Conservation (phyloP, 768 basidiomycete species). For the Pulveroboletus ravenelii region DNA sequence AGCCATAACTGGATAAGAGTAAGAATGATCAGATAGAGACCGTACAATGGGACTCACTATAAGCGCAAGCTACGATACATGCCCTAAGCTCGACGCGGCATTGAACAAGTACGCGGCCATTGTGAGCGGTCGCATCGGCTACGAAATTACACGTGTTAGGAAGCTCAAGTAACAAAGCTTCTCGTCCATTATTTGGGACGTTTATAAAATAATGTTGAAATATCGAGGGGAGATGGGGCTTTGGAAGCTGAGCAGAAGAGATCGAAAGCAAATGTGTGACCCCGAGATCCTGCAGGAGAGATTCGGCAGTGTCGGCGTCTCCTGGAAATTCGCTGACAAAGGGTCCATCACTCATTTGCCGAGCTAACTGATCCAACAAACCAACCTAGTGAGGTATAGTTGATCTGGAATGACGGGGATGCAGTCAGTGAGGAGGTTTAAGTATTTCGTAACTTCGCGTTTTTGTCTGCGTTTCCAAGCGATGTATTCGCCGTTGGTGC, state of each 20-base stretch:
- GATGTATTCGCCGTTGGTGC: slow-evolving; percentile 42
- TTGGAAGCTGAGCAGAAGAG: slow-evolving; percentile 44
- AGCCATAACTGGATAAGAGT: slow-evolving; percentile 41
- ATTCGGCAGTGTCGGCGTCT: slow-evolving; percentile 46
- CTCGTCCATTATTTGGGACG: slow-evolving; percentile 35
- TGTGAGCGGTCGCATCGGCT: slow-evolving; percentile 35
- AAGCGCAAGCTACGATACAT: slow-evolving; percentile 49
- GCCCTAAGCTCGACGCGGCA: slow-evolving; percentile 51
- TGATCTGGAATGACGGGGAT: slow-evolving; percentile 46
- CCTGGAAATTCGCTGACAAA: slow-evolving; percentile 50
- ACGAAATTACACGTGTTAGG: slow-evolving; percentile 45
- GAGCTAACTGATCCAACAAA: neutral
- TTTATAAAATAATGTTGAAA: slow-evolving; percentile 42
- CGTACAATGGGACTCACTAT: slow-evolving; percentile 35
- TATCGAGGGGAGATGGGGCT: slow-evolving; percentile 26
- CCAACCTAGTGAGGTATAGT: slow-evolving; percentile 49
- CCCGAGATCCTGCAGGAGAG: slow-evolving; percentile 46
- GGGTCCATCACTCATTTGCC: neutral
- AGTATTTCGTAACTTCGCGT: slow-evolving; percentile 49
- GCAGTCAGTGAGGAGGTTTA: slow-evolving; percentile 50
- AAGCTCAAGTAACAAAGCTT: slow-evolving; percentile 42
- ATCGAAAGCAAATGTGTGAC: slow-evolving; percentile 53
- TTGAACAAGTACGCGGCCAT: slow-evolving; percentile 51
- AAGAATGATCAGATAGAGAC: neutral
- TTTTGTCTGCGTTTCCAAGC: slow-evolving; percentile 55